Percentiles rank a stretch among this genome's conserved stretches.
Evolutionary conservation across 805 yeast species (phyloP).

Genomic region (Kodamaea nitidulidarum): DNA sequence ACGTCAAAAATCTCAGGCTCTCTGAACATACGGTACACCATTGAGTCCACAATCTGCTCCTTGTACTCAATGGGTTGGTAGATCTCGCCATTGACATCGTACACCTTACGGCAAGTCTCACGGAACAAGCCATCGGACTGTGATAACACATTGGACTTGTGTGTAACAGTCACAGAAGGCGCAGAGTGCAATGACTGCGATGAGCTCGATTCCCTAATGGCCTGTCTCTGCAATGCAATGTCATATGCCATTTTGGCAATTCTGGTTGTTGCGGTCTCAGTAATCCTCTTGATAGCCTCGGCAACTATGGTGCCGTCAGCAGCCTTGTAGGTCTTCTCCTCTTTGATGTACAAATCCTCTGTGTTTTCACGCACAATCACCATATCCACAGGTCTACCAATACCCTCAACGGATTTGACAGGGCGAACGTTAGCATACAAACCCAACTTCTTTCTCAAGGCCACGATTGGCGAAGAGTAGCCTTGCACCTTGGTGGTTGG

Average conservation of each 20-base stretch:
- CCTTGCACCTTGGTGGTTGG: conserved; percentile 94
- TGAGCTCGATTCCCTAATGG: conserved; percentile 60
- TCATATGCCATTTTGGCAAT: conserved; percentile 91
- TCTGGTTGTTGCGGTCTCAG: conserved; percentile 78
- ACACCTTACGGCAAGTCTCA: conserved; percentile 68
- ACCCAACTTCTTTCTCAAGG: conserved; percentile 93
- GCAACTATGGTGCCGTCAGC: conserved; percentile 87
- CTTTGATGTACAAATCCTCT: conserved; percentile 94
- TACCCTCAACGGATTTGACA: conserved; percentile 85
- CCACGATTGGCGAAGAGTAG: conserved; percentile 97
- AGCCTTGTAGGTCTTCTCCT: conserved; percentile 66
- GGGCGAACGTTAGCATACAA: conserved; percentile 97
- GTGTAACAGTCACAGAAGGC: conserved; percentile 86
- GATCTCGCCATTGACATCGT: conserved; percentile 51
- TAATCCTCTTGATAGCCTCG: conserved; percentile 95
- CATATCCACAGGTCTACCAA: conserved; percentile 90
- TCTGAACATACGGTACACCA: conserved; percentile 98
- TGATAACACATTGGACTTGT: conserved; percentile 91
- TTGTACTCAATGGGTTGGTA: conserved; percentile 64
- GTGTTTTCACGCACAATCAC: conserved; percentile 98
- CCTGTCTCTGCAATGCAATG: conserved; percentile 88
- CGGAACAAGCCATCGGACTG: conserved; percentile 94
- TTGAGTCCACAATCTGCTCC: conserved; percentile 97
- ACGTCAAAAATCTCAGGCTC: conserved; percentile 97
- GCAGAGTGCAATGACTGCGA: conserved; percentile 30